Base-by-base conservation (phyloP, 164 flowering plant species). In the Vitis riparia region DNA sequence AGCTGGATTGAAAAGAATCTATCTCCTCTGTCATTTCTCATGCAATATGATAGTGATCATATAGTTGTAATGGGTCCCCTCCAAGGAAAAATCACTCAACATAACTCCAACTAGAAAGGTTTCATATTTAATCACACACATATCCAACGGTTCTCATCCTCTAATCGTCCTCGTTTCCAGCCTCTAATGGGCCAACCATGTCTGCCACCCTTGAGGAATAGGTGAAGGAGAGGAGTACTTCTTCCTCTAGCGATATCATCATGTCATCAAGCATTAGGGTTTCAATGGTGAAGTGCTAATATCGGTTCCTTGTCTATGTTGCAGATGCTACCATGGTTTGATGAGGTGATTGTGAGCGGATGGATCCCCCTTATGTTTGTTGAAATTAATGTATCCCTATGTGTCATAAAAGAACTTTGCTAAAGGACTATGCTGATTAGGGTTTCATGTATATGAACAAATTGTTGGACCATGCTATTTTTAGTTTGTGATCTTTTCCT, bases 71-170 rank as follows among this genome's bases (percentile, higher is more conserved):
- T 17, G 69, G 69, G 63, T 32, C 59, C 69, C 44, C 19, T 11
- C 1, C 11, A 27, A 58, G 30, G 66, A 16, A 29, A 16, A 14
- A n/a, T 49, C 63, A 15, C 27, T 6, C 5, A 47, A 65, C 4
- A 71, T 57, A 50, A 65, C 58, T 65, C 68, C 74, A 71, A 58
- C 37, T 0, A 65, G 44, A 11, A 65, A 58, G 23, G 51, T 12
- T 58, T 65, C 74, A 63, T 37, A 64, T 17, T 70, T 63, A 62
- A 6, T 55, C 6, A 32, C 66, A 32, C 2, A 23, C 27, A 23
- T 23, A 23, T 37, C 44, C n/a, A 29, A 13, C 2, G 44, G 44
- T 17, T 2, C 51, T 44, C 17, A 3, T 59, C 5, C 50, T 37
- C 23, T 32, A 61, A 49, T 61, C 19, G 8, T 32, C 1, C 16